phyloP scores from a whole-genome alignment of 1,284 basidiomycete species.

The Boletus calvinii region DNA sequence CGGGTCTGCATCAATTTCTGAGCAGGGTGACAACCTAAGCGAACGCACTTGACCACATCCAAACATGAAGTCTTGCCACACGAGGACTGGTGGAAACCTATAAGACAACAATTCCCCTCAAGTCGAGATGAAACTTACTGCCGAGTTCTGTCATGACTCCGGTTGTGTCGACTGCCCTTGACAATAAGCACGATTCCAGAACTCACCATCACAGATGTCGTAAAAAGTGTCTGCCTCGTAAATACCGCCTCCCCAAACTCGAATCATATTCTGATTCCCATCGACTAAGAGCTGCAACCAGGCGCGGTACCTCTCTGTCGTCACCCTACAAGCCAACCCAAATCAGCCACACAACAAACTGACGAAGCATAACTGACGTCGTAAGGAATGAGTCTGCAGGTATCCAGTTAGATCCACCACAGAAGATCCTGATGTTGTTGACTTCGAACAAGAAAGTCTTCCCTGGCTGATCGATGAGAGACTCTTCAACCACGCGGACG shows the following conservation, averaged over 20 bases:
- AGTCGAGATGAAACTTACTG: slow-evolving; percentile 43
- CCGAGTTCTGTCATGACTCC: slow-evolving; percentile 54
- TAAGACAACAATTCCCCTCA: neutral
- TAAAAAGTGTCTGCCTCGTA: slow-evolving; percentile 81
- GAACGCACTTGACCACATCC: slow-evolving; percentile 69
- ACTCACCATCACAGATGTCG: slow-evolving; percentile 71
- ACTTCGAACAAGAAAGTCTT: slow-evolving; percentile 86
- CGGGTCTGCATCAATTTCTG: neutral
- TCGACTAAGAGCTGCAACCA: slow-evolving; percentile 76
- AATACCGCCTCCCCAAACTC: slow-evolving; percentile 84
- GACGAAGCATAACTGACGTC: slow-evolving; percentile 44
- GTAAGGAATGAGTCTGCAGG: slow-evolving; percentile 88
- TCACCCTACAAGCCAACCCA: slow-evolving; percentile 40
- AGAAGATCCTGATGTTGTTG: slow-evolving; percentile 86
- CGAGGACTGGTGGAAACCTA: slow-evolving; percentile 54
- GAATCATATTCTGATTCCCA: slow-evolving; percentile 83
- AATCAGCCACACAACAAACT: slow-evolving; percentile 2
- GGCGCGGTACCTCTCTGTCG: slow-evolving; percentile 56
- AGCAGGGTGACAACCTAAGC: slow-evolving; percentile 7
- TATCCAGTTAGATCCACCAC: slow-evolving; percentile 93
- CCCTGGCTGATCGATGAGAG: slow-evolving; percentile 69
- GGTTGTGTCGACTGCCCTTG: neutral
- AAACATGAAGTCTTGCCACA: slow-evolving; percentile 91
- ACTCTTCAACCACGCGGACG: slow-evolving; percentile 71
- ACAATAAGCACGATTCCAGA: neutral